These are phyloP conservation scores for California macrophylla DNA, from an alignment of 441 rosid species.

Conservation along the genomic window DNA sequence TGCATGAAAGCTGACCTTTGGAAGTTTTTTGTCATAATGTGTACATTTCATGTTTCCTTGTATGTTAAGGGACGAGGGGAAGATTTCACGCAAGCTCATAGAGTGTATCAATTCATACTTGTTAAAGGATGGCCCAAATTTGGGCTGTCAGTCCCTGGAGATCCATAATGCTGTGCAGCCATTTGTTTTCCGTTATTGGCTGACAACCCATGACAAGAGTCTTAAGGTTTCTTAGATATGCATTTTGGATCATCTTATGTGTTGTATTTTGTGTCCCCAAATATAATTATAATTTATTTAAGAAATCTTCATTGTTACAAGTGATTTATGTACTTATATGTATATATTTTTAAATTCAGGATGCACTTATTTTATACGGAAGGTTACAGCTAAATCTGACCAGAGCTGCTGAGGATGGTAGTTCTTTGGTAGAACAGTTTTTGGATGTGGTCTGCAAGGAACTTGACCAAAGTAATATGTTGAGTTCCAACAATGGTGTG, in stretches of 20 bases:
- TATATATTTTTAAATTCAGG: constrained; percentile 41
- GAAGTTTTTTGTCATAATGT: constrained; percentile 12
- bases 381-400: constrained; percentile 65
- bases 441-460: constrained; percentile 73
- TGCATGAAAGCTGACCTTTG: neutral
- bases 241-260: constrained; percentile 5
- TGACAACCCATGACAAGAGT: constrained; percentile 60
- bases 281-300: neutral
- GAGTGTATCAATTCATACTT: constrained; percentile 75
- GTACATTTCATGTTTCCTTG: constrained; percentile 16
- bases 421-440: constrained; percentile 65
- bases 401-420: constrained; percentile 46
- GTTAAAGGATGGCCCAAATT: constrained; percentile 83
- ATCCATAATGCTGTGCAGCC: constrained; percentile 57
- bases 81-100: constrained; percentile 77
- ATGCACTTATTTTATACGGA: constrained; percentile 58
- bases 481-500: constrained; percentile 27
- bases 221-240: constrained; percentile 50
- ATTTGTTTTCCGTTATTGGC: constrained; percentile 64
- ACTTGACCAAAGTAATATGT: constrained; percentile 63
- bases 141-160: constrained; percentile 52
- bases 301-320: constrained; percentile 3
- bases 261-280: constrained; percentile 12
- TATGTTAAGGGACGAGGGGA: constrained; percentile 77
- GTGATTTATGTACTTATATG: neutral